phyloP scores from a whole-genome alignment of 768 basidiomycete species.

The Mycena galericulata region DNA sequence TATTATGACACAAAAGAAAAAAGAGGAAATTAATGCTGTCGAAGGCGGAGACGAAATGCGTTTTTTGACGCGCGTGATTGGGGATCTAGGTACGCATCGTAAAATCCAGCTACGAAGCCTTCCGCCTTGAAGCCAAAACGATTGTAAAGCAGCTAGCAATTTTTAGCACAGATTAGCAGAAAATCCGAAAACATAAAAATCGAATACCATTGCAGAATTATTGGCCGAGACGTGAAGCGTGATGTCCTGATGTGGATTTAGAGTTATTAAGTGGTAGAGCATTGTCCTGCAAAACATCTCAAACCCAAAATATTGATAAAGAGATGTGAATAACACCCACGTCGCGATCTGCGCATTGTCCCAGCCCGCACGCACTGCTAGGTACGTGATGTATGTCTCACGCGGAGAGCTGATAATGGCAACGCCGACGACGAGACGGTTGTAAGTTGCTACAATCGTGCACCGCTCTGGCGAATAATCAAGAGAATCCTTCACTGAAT shows the following conservation, averaged over 20 bases:
- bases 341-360: conserved; percentile 84
- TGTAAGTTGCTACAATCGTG: conserved; percentile 83
- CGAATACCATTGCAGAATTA: conserved; percentile 79
- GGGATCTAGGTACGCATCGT: conserved; percentile 80
- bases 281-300: conserved; percentile 62
- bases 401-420: conserved; percentile 83
- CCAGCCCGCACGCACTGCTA: conserved; percentile 85
- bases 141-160: conserved; percentile 77
- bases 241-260: conserved; percentile 82
- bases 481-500: conserved; percentile 75
- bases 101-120: conserved; percentile 86
- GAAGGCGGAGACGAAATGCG: conserved; percentile 81
- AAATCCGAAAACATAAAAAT: neutral
- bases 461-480: conserved; percentile 76
- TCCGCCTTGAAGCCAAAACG: conserved; percentile 91
- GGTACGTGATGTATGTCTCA: conserved; percentile 87
- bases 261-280: conserved; percentile 79
- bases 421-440: conserved; percentile 76
- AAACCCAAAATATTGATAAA: conserved; percentile 4
- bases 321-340: conserved; percentile 49
- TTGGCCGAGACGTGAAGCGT: conserved; percentile 87
- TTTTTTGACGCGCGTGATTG: conserved; percentile 82
- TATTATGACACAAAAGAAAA: neutral
- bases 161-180: conserved; percentile 13
- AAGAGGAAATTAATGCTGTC: conserved; percentile 51